phyloP scores from a whole-genome alignment of 768 basidiomycete species.

The Dendrothele bispora region DNA sequence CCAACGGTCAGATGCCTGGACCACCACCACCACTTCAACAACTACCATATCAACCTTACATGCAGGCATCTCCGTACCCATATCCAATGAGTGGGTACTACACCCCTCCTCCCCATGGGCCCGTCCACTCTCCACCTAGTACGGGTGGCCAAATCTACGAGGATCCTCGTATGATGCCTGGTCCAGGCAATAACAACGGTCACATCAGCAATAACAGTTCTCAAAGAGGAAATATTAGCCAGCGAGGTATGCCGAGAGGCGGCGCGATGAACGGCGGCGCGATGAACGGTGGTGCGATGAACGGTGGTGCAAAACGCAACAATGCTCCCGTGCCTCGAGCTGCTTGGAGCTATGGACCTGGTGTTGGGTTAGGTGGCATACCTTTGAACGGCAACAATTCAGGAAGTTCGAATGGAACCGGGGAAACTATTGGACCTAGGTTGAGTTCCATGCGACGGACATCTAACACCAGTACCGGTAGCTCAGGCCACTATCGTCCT shows the following conservation, averaged over 20 bases:
- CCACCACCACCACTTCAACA: slow-evolving; percentile 1
- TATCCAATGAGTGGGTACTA: slow-evolving; percentile 36
- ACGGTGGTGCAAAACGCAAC: background rate
- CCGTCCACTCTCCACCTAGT: slow-evolving; percentile 23
- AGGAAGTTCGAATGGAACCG: slow-evolving; percentile 18
- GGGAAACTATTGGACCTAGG: slow-evolving; percentile 65
- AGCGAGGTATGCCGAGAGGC: too few relatives aligned
- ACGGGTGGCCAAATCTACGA: slow-evolving; percentile 19
- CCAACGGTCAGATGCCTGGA: slow-evolving; percentile 6
- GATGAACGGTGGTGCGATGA: background rate
- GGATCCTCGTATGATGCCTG: slow-evolving; percentile 25
- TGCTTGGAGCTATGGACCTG: slow-evolving; percentile 75
- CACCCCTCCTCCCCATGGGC: slow-evolving; percentile 28
- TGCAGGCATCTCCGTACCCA: slow-evolving; percentile 29
- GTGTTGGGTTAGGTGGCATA: slow-evolving; percentile 49
- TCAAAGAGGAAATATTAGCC: slow-evolving; percentile 10
- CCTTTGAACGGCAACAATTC: slow-evolving; percentile 25
- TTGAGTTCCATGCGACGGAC: slow-evolving; percentile 56
- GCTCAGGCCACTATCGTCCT: slow-evolving; percentile 56
- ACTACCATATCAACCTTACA: slow-evolving; percentile 27
- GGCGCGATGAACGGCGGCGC: slow-evolving; percentile 15
- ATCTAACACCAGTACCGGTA: slow-evolving; percentile 44
- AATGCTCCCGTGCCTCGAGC: slow-evolving; percentile 40
- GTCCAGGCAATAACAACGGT: slow-evolving; percentile 7
- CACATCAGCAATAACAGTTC: background rate